phyloP scores from a whole-genome alignment of 2,329 filamentous ascomycete genomes.

The Rachicladosporium sp. region DNA sequence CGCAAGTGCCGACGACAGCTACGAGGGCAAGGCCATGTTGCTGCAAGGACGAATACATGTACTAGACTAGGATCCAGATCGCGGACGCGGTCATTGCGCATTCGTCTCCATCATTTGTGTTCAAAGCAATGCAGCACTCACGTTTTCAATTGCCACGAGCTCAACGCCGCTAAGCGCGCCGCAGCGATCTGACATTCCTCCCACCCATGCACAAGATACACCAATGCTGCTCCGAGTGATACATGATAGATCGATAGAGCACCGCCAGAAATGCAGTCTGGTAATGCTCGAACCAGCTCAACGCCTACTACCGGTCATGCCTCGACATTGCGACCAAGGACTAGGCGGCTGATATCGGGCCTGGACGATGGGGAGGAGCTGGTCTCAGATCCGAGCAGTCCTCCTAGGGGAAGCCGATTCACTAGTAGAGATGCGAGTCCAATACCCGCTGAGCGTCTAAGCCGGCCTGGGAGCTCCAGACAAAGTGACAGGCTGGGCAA shows the following conservation, averaged over 20 bases:
- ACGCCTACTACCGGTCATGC: conserved; percentile 22
- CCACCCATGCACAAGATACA: too few species aligned
- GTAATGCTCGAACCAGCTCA: conserved; percentile 18
- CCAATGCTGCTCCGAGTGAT: too few species aligned
- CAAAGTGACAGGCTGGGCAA: neutral
- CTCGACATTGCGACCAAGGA: conserved; percentile 34
- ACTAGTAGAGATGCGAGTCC: conserved; percentile 4
- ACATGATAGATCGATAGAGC: conserved; percentile 1
- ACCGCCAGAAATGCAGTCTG: conserved; percentile 18
- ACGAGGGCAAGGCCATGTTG: too few species aligned
- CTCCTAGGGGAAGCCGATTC: conserved; percentile 12
- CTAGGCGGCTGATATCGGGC: conserved; percentile 34
- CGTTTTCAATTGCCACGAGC: too few species aligned
- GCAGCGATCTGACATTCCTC: too few species aligned
- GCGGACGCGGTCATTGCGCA: too few species aligned
- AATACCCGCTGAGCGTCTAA: conserved; percentile 4
- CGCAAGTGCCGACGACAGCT: too few species aligned
- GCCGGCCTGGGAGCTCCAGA: conserved; percentile 5
- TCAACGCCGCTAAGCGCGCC: too few species aligned
- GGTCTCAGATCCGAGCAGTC: conserved; percentile 21
- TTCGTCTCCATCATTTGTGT: neutral
- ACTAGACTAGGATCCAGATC: too few species aligned
- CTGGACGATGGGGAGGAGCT: conserved; percentile 32
- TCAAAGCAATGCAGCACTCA: neutral
- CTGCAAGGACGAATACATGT: too few species aligned